phyloP scores from a whole-genome alignment of 2,329 filamentous ascomycete genomes.

The Hypoxylon sp. region DNA sequence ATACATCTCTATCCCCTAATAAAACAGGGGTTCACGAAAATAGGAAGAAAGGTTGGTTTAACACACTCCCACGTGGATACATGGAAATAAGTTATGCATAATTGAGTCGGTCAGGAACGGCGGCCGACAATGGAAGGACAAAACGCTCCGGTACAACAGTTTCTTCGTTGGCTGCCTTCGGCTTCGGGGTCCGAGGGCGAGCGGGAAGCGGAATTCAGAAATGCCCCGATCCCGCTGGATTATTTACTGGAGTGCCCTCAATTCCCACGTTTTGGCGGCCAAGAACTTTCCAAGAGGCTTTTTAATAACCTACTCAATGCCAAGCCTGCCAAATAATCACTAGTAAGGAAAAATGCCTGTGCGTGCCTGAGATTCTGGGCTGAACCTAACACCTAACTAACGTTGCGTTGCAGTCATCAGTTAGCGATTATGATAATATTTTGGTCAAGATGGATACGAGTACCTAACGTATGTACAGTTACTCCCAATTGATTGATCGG shows the following conservation, averaged over 20 bases:
- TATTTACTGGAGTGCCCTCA: slow-evolving; percentile 12
- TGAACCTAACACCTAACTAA: no score
- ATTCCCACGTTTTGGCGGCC: neutral
- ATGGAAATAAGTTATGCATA: slow-evolving; percentile 20
- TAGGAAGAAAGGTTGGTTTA: neutral
- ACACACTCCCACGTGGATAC: slow-evolving; percentile 31
- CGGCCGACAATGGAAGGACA: slow-evolving; percentile 30
- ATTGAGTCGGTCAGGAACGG: slow-evolving; percentile 37
- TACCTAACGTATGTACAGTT: slow-evolving; percentile 1
- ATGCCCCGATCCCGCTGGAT: slow-evolving; percentile 33
- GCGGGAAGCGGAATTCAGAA: slow-evolving; percentile 35
- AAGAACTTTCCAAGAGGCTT: slow-evolving; percentile 6
- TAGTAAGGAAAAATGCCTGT: slow-evolving; percentile 17
- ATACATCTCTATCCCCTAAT: neutral
- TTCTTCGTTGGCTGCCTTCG: slow-evolving; percentile 9
- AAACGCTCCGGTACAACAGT: slow-evolving; percentile 33
- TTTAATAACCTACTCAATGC: slow-evolving; percentile 8
- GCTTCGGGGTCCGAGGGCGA: slow-evolving; percentile 37
- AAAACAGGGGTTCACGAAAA: slow-evolving; percentile 18
- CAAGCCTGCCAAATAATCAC: slow-evolving; percentile 13
- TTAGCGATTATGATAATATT: neutral
- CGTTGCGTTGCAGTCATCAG: slow-evolving; percentile 13
- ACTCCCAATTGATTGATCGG: slow-evolving; percentile 8
- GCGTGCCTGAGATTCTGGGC: slow-evolving; percentile 28
- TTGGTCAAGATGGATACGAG: neutral